Evolutionary conservation across 257 asterid genomes (phyloP), one percentile per base, ranked within the genome.

Genomic region (Ligustrum vulgare): DNA sequence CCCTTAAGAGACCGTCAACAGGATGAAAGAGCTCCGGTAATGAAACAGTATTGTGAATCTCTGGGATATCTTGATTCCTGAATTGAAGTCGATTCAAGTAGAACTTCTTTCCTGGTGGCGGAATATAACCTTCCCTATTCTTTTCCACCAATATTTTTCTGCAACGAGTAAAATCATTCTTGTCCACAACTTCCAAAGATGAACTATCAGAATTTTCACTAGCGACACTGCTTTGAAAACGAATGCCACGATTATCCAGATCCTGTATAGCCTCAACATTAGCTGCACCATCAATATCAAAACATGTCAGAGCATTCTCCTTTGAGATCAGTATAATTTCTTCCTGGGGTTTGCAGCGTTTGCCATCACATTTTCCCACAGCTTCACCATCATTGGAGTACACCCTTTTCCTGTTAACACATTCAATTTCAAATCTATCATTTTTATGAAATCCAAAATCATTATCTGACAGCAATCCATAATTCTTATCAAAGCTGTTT

Each of bases 21-120:
- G 98, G 98, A 82, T 85, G 84, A 79, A 93, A 87, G 71, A 93
- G 89, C 84, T 93, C 96, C 0, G 88, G 90, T 88, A 93, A 77
- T 18, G 98, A 89, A 81, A 93, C 90, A 77, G 73, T 87, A 76
- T 82, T 83, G 69, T 60, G 69, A 68, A 35, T 60, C 62, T 87
- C 86, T 41, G 82, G 76, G 39, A 76, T 72, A 72, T 70, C 80
- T 76, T 80, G 87, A 39, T 80, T 88, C 83, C 79, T 79, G 77
- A 47, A 81, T 41, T 76, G 86, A 37, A 91, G 97, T 51, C 84
- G 88, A 79, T 93, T 93, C 84, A 93, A 79, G 79, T 79, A 86
- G 72, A 93, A 89, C 84, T 80, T 91, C 80, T 85, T 86, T 77
- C 98, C 97, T 54, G 98, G 97, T 66, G 94, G 86, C 32, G 78